Conservation (phyloP, 2,329 filamentous ascomycete species). For the Colletotrichum noveboracense region DNA sequence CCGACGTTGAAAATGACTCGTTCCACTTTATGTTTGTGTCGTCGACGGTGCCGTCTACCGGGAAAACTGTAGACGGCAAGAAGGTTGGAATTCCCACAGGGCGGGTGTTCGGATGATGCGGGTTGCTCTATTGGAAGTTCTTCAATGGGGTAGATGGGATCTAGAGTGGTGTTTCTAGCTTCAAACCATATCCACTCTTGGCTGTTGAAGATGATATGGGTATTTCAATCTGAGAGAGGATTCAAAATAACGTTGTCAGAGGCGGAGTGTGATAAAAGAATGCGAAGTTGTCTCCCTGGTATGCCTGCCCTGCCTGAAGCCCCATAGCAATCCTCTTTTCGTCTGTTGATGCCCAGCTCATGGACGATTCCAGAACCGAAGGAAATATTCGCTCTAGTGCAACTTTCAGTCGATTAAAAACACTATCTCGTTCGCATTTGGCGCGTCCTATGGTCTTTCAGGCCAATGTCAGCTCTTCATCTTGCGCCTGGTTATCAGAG, state of each 20-base stretch:
- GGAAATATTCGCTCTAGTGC: neutral
- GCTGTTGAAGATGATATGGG: neutral
- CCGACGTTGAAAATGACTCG: neutral
- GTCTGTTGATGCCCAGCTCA: neutral
- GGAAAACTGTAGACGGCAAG: neutral
- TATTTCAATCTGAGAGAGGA: neutral
- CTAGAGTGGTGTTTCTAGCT: neutral
- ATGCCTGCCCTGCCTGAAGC: neutral
- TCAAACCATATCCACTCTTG: neutral
- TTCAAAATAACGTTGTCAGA: neutral
- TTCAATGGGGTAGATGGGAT: fast-evolving
- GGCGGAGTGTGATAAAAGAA: neutral
- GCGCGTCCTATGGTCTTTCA: neutral
- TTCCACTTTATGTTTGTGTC: neutral
- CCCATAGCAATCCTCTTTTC: neutral
- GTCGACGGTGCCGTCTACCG: neutral
- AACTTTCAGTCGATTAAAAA: neutral
- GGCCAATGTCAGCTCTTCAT: neutral
- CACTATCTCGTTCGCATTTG: neutral
- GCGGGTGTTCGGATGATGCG: neutral
- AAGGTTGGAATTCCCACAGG: neutral
- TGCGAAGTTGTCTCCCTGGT: neutral
- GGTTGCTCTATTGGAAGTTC: neutral
- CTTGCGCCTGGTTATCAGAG: fast-evolving
- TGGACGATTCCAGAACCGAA: neutral